phyloP scores from a whole-genome alignment of 805 yeast genomes.

The Wickerhamomyces chaumierensis region DNA sequence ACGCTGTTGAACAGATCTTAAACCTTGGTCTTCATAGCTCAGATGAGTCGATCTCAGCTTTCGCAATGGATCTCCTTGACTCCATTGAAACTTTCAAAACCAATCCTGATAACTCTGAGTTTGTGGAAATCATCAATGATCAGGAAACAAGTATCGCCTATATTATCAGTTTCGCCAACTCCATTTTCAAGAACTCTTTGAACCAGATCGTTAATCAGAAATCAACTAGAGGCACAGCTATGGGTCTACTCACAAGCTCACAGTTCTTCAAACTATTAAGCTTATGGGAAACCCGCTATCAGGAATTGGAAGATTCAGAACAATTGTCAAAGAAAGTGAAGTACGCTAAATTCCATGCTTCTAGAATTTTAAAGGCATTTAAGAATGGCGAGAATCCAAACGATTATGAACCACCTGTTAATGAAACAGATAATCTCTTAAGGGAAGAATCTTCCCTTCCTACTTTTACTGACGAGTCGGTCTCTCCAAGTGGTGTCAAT shows the following conservation, averaged over 20 bases:
- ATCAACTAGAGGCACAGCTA: conserved; percentile 35
- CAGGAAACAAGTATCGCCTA: conserved; percentile 47
- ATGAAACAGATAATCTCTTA: not conserved
- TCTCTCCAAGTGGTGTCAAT: too few relatives aligned
- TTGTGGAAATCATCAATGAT: conserved; percentile 43
- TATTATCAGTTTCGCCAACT: conserved; percentile 44
- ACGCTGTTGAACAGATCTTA: conserved; percentile 66
- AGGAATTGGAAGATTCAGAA: conserved; percentile 19
- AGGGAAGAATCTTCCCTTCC: not conserved
- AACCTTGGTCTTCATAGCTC: conserved; percentile 45
- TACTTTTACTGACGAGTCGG: not conserved
- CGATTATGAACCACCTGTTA: conserved; percentile 31
- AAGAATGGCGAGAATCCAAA: conserved; percentile 47
- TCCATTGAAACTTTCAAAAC: conserved; percentile 51
- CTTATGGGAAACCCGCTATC: conserved; percentile 25
- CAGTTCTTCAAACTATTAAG: conserved; percentile 41
- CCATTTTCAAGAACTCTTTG: conserved; percentile 44
- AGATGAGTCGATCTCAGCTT: conserved; percentile 42
- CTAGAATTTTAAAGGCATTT: conserved; percentile 39
- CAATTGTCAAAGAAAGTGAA: conserved; percentile 31
- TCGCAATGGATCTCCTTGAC: conserved; percentile 55
- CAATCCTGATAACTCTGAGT: conserved; percentile 22
- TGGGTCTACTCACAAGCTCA: conserved; percentile 40
- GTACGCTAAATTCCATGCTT: conserved; percentile 53
- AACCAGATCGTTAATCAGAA: conserved; percentile 33